Base-by-base conservation (phyloP, 441 rosid genomes). In the Theobroma grandiflorum region DNA sequence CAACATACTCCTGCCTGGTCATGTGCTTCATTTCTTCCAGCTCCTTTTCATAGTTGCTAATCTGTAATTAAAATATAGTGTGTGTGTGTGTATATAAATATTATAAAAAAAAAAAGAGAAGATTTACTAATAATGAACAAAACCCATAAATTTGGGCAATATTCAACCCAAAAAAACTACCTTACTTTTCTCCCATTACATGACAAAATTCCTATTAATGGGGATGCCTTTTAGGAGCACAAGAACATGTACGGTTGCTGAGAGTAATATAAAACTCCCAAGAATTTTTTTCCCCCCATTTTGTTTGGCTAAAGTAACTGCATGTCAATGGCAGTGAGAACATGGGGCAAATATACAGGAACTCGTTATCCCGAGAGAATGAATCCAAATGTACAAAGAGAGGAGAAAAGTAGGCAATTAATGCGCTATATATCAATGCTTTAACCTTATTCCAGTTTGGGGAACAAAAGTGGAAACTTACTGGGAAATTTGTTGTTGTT, bases 1-100 rank as follows among this genome's bases (percentile, higher is more conserved):
- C 94, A 80, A 92, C 91, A 63, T 90, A 91, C 84, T 92, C 94
- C 76, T 92, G 94, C 82, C 93, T 82, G 6, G 94, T 92, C 96
- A 92, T 92, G 85, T 91, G 85, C 86, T 91, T 91, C 94, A 90
- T 92, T 78, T 89, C 96, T 79, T 92, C 96, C 18, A 92, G 52
- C 71, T 92, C 96, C 78, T 88, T 87, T 67, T 89, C 92, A 75
- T 92, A 91, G 59, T 87, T 86, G 61, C 87, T 67, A 80, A 90
- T 87, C 96, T 92, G 78, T 38, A 69, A 68, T 43, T 62, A 20
- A 43, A 63, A 61, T 26, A 9, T 65, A 14, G 6, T 5, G 40
- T 12, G 20, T 0, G 72, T 49, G 3, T 2, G 35, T 6, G 72
- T 20, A 58, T 26, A 49, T 73, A 58, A 58, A 49, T 18, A 16